A percentile compares a stretch with the other conserved stretches of the same genome.
These are phyloP conservation scores for sunflower (Helianthus annuus) DNA, from an alignment of 129 eudicot species.

Conservation along the genomic window HanXRQr2.0-SUNRISE NC_035438.2:2731425-2731924, in stretches of 20 bases:
- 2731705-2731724: not conserved
- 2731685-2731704: not conserved
- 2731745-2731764: conserved; percentile 79
- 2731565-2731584: too few species aligned
- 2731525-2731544: too few species aligned
- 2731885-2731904: not conserved
- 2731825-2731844: conserved; percentile 99
- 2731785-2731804: conserved; percentile 97
- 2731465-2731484: too few species aligned
- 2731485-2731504: too few species aligned
- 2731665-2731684: too few species aligned
- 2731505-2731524: too few species aligned
- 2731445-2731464: too few species aligned
- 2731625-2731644: not conserved
- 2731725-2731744: not conserved
- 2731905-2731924: not conserved
- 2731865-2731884: conserved; percentile 61
- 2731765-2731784: conserved; percentile 81
- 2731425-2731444: too few species aligned
- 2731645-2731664: too few species aligned
- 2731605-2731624: too few species aligned
- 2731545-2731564: too few species aligned
- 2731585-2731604: too few species aligned
- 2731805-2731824: conserved; percentile 96
- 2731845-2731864: conserved; percentile 80